These are phyloP conservation scores for Podospora bellae-mahoneyi DNA, from an alignment of 495 filamentous ascomycete genomes.

Conservation along the genomic window DNA sequence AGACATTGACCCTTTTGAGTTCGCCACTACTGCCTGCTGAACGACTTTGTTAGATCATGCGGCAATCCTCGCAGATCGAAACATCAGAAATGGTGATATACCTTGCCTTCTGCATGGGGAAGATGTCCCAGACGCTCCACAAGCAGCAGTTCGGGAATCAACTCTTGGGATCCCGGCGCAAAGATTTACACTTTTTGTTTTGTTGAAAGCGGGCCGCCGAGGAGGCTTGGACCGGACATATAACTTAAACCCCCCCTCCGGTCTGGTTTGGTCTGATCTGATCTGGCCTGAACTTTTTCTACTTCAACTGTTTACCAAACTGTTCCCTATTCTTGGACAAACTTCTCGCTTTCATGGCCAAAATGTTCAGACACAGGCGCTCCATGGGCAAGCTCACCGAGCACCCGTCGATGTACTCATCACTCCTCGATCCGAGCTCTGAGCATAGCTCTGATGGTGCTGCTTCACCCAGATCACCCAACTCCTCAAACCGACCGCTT, in stretches of 20 bases:
- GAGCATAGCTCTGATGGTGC: slow-evolving; percentile 4
- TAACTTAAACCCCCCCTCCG: background rate
- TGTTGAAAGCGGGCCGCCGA: background rate
- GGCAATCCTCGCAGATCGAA: background rate
- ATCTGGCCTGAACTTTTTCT: background rate
- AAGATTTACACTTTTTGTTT: background rate
- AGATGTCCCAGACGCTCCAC: background rate
- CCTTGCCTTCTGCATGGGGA: background rate
- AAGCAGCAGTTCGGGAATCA: background rate
- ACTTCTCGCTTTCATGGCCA: slow-evolving; percentile 20
- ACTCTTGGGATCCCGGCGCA: background rate
- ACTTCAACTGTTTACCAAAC: background rate
- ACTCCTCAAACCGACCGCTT: slow-evolving; percentile 1
- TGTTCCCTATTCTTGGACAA: background rate
- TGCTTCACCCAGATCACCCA: background rate
- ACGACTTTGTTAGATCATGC: background rate
- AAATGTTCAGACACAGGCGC: slow-evolving; percentile 20
- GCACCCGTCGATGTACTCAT: slow-evolving; percentile 25
- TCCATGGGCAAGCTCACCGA: slow-evolving; percentile 12
- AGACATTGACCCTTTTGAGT: background rate
- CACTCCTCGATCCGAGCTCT: slow-evolving; percentile 28
- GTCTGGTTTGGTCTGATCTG: background rate
- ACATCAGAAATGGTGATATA: background rate
- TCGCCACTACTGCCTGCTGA: background rate
- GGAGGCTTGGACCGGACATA: background rate